Conservation (phyloP, 768 basidiomycete species). For the Floccularia luteovirens region DNA sequence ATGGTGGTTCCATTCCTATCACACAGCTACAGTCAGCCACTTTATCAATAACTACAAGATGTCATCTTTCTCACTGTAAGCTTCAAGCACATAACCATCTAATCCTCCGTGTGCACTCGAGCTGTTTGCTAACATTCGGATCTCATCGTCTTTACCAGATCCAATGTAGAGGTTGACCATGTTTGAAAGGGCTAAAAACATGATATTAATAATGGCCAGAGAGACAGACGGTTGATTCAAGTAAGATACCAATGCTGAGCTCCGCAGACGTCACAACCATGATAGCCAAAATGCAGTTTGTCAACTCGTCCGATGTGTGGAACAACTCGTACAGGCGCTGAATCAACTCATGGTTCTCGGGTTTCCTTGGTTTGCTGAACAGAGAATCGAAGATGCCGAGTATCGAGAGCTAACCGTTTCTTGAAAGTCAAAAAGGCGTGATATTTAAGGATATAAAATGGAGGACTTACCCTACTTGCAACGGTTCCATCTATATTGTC, state of each 20-base stretch:
- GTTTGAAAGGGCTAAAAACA: slow-evolving; percentile 49
- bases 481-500: slow-evolving; percentile 29
- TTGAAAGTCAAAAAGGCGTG: slow-evolving; percentile 8
- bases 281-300: slow-evolving; percentile 66
- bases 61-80: slow-evolving; percentile 46
- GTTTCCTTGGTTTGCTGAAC: slow-evolving; percentile 38
- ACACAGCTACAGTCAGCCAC: slow-evolving; percentile 3
- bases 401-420: slow-evolving; percentile 26
- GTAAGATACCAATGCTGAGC: slow-evolving; percentile 50
- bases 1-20: slow-evolving; percentile 70
- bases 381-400: slow-evolving; percentile 33
- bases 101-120: slow-evolving; percentile 27
- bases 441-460: background rate
- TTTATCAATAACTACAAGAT: background rate
- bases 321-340: slow-evolving; percentile 51
- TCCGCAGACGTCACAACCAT: slow-evolving; percentile 64
- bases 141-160: slow-evolving; percentile 28
- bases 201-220: slow-evolving; percentile 1
- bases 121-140: slow-evolving; percentile 26
- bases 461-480: slow-evolving; percentile 31
- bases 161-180: slow-evolving; percentile 59
- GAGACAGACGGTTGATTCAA: slow-evolving; percentile 3
- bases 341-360: slow-evolving; percentile 42
- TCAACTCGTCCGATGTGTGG: slow-evolving; percentile 49
- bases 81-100: slow-evolving; percentile 57